These are phyloP conservation scores for Colletotrichum navitas DNA, from an alignment of 2,329 filamentous ascomycete species.

Conservation along the genomic window DNA sequence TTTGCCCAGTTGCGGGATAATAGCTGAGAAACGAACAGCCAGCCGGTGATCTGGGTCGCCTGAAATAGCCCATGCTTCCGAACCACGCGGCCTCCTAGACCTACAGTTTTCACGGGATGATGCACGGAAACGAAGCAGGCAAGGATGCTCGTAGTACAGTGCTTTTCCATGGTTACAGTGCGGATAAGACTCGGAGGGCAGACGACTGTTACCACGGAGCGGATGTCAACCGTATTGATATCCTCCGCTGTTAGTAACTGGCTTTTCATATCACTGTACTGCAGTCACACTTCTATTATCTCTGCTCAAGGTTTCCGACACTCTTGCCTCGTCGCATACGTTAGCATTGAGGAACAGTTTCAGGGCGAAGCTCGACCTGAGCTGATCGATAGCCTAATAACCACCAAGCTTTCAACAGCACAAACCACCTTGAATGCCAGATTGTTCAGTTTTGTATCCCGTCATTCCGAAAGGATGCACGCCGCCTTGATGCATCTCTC, in stretches of 20 bases:
- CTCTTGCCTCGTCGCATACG: not conserved
- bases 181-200: not conserved
- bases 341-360: not conserved
- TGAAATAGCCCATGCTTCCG: slow-evolving; percentile 3
- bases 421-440: too few species aligned
- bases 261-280: too few species aligned
- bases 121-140: slow-evolving; percentile 11
- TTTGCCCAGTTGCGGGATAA: slow-evolving; percentile 9
- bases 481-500: not conserved
- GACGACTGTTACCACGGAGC: not conserved
- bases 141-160: not conserved
- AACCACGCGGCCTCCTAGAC: not conserved
- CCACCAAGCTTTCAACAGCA: too few species aligned
- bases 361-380: not conserved
- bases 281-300: not conserved
- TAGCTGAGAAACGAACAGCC: slow-evolving; percentile 26
- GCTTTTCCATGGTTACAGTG: not conserved
- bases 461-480: not conserved
- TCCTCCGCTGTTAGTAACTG: not conserved
- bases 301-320: not conserved
- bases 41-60: slow-evolving; percentile 21
- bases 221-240: not conserved
- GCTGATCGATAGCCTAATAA: not conserved
- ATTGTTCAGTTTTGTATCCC: too few species aligned
- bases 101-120: slow-evolving; percentile 23